Base-by-base conservation (phyloP, 2,329 filamentous ascomycete genomes). In the Sporothrix brunneoviolacea region DNA sequence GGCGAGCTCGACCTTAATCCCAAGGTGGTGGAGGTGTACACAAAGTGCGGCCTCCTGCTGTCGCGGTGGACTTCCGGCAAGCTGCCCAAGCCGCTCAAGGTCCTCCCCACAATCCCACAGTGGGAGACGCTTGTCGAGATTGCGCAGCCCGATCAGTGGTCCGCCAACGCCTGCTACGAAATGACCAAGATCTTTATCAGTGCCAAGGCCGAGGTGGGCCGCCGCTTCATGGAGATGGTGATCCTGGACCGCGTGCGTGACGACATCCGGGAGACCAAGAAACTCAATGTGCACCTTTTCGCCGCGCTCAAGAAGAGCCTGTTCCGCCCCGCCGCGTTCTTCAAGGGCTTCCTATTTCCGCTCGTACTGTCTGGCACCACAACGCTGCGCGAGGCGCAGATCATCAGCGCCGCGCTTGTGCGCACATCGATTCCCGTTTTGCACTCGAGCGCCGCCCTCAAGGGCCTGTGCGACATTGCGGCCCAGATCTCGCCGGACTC, bases 61-160 rank as follows among this genome's bases (percentile, higher is more conserved):
- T 90, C 88, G 22, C 82, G 91, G 57, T 97, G 45, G 74, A 95
- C 95, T 70, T 91, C 87, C 13, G 93, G 93, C n/a, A 91, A 91
- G 58, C 77, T 98, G 28, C 93, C 93, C 18, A 98, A 98, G 69
- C 91, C 91, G 0, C 95, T 98, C 77, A 97, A 97, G 70, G 90
- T 97, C 57, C 78, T 98, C 8, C 93, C 93, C 3, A 91, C 90
- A 1, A 81, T 97, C 13, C 90, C 90, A 8, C 82, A 93, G 61
- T 97, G 91, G 89, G 18, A 86, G 45, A 54, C 55, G 37, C 54
- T 60, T 18, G 13, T 60, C 2, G 57, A 59, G 51, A 54, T 59
- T 10, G 22, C 55, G 4, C 51, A 53, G 49, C 91, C 91, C 4
- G 85, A 93, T 41, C 68, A 65, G 49, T 79, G 76, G 76, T 88